Evolutionary conservation across 2,329 filamentous ascomycete species (phyloP), one percentile per base, ranked within the genome.

Genomic region (Esteya vermicola): DNA sequence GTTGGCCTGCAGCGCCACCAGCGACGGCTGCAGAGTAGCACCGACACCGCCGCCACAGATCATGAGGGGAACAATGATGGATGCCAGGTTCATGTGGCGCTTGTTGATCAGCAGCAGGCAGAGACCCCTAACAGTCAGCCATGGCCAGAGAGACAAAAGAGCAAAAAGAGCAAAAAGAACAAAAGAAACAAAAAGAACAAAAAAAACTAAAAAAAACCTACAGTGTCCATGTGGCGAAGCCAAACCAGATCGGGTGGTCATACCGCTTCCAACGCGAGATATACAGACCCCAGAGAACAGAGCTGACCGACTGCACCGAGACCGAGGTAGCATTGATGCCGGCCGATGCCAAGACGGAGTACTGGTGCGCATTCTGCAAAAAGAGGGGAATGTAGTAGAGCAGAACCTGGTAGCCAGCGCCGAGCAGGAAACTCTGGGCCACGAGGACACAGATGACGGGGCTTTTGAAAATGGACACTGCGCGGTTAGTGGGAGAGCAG

Each of bases 1-100:
- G 41, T 61, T 57, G 21, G 60, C 59, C 30, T 61, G 55, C 38
- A 61, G 48, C 2, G 53, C 59, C 1, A 62, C 52, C 7, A 61
- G 47, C 9, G 56, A 58, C 4, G 59, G 57, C 42, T 62, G 60
- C 30, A 62, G 46, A 1, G 53, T 57, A 16, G 54, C 44, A 3
- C 60, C 60, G 6, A 56, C 47, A 5, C 58, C 58, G 4, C 51
- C 45, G 6, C 60, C 60, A 6, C 56, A 49, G 4, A 62, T 43
- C 12, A 59, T 46, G 8, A 58, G 51, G 14, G 51, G 51, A 14
- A 48, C 47, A 9, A 55, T 49, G 18, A 61, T 48, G 2, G 47
- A 41, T 3, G 49, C 51, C 0, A 56, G 40, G 0, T 39, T 41
- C 2, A 55, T 58, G 7, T 47, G 35, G 4, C 46, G 36, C 7